A percentile compares a stretch with the other conserved stretches of the same genome.
These are phyloP conservation scores for Calonectria hongkongensis DNA, from an alignment of 2,329 filamentous ascomycete species.

Conservation along the genomic window DNA sequence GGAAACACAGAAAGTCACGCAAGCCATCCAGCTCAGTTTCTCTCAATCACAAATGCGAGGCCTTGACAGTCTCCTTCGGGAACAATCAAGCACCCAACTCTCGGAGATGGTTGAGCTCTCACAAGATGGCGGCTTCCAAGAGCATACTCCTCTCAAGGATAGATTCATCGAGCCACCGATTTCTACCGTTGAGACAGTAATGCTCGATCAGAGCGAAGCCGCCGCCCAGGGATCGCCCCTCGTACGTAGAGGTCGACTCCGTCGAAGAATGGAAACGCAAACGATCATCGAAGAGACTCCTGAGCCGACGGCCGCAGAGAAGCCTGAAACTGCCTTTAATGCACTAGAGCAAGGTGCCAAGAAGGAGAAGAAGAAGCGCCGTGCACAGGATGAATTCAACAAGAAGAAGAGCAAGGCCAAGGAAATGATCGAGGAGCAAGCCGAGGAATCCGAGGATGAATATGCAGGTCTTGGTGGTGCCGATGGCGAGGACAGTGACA, in stretches of 20 bases:
- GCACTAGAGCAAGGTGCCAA: constrained; percentile 81
- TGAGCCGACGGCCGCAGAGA: constrained; percentile 43
- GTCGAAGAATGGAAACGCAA: constrained; percentile 62
- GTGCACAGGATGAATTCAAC: constrained; percentile 77
- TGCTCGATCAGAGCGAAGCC: constrained; percentile 63
- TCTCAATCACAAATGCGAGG: constrained; percentile 77
- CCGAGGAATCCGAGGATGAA: constrained; percentile 98
- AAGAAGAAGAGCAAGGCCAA: constrained; percentile 91
- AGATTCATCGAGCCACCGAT: constrained; percentile 79
- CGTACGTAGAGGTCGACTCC: constrained; percentile 74
- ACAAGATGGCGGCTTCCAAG: constrained; percentile 86
- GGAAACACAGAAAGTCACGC: constrained; percentile 61
- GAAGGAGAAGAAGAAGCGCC: constrained; percentile 73
- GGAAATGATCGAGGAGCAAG: constrained; percentile 92
- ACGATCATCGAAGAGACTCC: constrained; percentile 48
- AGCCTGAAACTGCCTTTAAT: constrained; percentile 75
- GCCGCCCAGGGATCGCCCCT: constrained; percentile 78
- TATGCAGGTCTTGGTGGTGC: constrained; percentile 94
- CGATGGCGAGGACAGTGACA: constrained; percentile 90
- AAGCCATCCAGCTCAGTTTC: constrained; percentile 73
- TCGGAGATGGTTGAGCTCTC: constrained; percentile 85
- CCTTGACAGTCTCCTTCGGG: constrained; percentile 73
- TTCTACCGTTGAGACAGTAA: constrained; percentile 83
- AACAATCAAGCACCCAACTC: constrained; percentile 73
- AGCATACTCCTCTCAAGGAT: constrained; percentile 81